phyloP scores from a whole-genome alignment of 2,329 filamentous ascomycete species.

The Aspergillus thermomutatus region DNA sequence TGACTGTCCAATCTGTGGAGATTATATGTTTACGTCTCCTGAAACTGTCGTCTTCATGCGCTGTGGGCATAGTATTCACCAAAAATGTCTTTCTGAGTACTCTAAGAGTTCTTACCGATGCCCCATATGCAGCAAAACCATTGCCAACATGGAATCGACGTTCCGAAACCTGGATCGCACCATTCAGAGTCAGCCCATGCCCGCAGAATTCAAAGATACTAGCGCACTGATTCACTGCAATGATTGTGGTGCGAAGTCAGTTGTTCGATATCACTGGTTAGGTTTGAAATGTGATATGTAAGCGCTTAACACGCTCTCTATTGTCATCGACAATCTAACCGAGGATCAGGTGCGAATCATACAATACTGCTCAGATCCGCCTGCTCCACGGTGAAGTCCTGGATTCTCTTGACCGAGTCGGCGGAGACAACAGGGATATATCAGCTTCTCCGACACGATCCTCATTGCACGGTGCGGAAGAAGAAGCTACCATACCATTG shows the following conservation, averaged over 20 bases:
- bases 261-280: conserved; percentile 89
- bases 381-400: conserved; percentile 33
- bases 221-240: conserved; percentile 87
- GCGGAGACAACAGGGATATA: conserved; percentile 13
- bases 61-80: conserved; percentile 94
- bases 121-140: conserved; percentile 91
- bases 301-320: conserved; percentile 11
- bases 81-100: conserved; percentile 81
- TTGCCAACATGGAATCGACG: conserved; percentile 95
- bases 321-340: conserved; percentile 8
- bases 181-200: conserved; percentile 90
- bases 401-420: conserved; percentile 23
- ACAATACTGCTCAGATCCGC: conserved; percentile 45
- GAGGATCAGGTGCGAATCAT: conserved; percentile 42
- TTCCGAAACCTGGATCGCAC: conserved; percentile 88
- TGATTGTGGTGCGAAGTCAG: conserved; percentile 85
- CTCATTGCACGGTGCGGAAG: conserved; percentile 25
- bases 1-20: conserved; percentile 93
- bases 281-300: conserved; percentile 76
- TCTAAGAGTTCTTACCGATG: conserved; percentile 92
- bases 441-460: conserved; percentile 21
- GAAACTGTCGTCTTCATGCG: conserved; percentile 88
- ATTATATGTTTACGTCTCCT: conserved; percentile 92
- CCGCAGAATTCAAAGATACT: conserved; percentile 72
- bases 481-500: conserved; percentile 19